phyloP scores from a whole-genome alignment of 331 rosid genomes.

The Dryas integrifolia region DNA sequence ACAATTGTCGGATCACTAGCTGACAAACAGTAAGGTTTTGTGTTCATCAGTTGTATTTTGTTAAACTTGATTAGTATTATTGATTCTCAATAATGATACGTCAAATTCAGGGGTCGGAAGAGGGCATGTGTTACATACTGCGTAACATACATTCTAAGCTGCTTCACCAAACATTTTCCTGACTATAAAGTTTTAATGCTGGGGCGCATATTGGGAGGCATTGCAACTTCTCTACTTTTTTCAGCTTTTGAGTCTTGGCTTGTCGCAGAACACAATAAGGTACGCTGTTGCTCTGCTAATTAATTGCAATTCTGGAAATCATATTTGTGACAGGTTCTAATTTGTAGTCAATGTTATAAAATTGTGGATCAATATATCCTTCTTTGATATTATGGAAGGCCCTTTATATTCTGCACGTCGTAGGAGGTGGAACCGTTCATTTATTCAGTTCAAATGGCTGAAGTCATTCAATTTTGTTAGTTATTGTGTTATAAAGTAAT shows the following conservation, averaged over 20 bases:
- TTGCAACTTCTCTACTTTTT: slow-evolving; percentile 36
- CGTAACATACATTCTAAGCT: slow-evolving; percentile 35
- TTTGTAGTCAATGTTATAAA: neutral
- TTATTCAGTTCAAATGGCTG: slow-evolving; percentile 8
- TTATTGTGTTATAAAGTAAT: neutral
- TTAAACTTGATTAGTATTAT: neutral
- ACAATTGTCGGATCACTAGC: slow-evolving; percentile 39
- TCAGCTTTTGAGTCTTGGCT: slow-evolving; percentile 46
- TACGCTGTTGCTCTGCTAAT: neutral
- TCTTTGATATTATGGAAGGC: neutral
- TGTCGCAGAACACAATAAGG: slow-evolving; percentile 41
- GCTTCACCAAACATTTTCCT: slow-evolving; percentile 38
- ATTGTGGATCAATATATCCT: neutral
- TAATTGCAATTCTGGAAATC: neutral
- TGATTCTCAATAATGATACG: neutral
- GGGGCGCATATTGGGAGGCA: slow-evolving; percentile 43
- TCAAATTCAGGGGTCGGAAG: slow-evolving; percentile 38
- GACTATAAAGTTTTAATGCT: slow-evolving; percentile 35
- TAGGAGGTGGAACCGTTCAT: neutral
- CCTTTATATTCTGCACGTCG: neutral
- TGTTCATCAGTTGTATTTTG: neutral
- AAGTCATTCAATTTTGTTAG: neutral
- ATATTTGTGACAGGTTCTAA: neutral
- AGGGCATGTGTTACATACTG: slow-evolving; percentile 41
- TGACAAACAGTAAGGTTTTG: slow-evolving; percentile 34